phyloP scores from a whole-genome alignment of 2,329 filamentous ascomycete species.

The Fusarium pseudocircinatum region DNA sequence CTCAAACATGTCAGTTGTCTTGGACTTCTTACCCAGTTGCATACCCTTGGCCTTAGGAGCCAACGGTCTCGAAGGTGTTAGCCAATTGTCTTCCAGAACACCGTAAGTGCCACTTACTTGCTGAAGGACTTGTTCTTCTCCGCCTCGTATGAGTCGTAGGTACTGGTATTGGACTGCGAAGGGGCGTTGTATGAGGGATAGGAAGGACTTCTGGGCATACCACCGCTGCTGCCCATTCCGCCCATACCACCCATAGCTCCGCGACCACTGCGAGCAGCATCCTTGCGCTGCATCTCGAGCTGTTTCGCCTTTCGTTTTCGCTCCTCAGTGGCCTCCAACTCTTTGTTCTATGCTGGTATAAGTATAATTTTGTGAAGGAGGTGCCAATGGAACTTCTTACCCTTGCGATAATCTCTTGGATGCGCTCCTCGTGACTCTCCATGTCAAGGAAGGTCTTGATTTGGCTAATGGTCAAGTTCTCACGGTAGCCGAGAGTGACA shows the following conservation, averaged over 20 bases:
- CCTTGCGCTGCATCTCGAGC: slow-evolving; percentile 98
- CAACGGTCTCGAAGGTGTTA: slow-evolving; percentile 56
- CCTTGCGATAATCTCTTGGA: slow-evolving; percentile 96
- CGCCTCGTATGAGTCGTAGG: slow-evolving; percentile 93
- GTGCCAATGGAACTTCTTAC: slow-evolving; percentile 57
- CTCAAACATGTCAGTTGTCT: slow-evolving; percentile 97
- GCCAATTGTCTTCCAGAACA: not conserved
- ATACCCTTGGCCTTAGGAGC: slow-evolving; percentile 94
- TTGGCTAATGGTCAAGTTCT: slow-evolving; percentile 95
- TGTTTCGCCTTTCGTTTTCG: slow-evolving; percentile 99
- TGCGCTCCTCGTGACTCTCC: slow-evolving; percentile 98
- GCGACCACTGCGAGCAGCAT: slow-evolving; percentile 78
- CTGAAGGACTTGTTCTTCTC: slow-evolving; percentile 94
- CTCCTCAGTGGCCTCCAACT: slow-evolving; percentile 96
- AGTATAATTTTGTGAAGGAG: slow-evolving; percentile 23
- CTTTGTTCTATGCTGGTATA: slow-evolving; percentile 79
- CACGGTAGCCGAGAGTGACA: slow-evolving; percentile 92
- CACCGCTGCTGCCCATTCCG: slow-evolving; percentile 45
- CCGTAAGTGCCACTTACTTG: slow-evolving; percentile 65
- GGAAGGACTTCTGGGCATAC: slow-evolving; percentile 76
- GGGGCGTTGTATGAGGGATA: slow-evolving; percentile 92
- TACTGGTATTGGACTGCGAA: slow-evolving; percentile 77
- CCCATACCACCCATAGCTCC: slow-evolving; percentile 49
- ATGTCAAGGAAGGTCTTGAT: slow-evolving; percentile 99
- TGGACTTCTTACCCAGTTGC: slow-evolving; percentile 99